Percentiles rank a stretch among this genome's conserved stretches.
These are phyloP conservation scores for thale cress (Arabidopsis thaliana) DNA, from an alignment of 345 rosid species.

Conservation along the genomic window DNA sequence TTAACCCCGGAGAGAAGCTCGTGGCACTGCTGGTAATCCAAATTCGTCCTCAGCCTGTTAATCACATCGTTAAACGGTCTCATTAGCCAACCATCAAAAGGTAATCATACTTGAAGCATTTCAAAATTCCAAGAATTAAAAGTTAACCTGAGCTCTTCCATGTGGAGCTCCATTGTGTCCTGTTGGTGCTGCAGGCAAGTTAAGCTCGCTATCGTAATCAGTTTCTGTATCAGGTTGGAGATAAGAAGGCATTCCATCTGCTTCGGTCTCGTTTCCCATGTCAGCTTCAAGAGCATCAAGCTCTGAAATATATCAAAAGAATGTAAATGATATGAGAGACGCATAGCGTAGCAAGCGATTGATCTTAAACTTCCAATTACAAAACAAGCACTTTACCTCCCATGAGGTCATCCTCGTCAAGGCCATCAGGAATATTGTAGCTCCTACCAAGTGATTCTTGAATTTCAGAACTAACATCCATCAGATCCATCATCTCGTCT, in stretches of 20 bases:
- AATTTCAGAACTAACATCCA: constrained; percentile 94
- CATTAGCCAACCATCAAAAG: constrained; percentile 15
- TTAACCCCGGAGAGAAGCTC: constrained; percentile 77
- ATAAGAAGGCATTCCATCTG: constrained; percentile 85
- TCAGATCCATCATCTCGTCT: constrained; percentile 99
- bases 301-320: constrained; percentile 53
- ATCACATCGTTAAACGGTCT: constrained; percentile 29
- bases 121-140: background rate
- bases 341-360: background rate
- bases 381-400: constrained; percentile 66
- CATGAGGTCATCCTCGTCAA: constrained; percentile 98
- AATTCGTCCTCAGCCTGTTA: constrained; percentile 85
- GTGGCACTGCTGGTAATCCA: constrained; percentile 89
- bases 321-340: background rate
- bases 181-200: constrained; percentile 79
- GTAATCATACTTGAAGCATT: background rate
- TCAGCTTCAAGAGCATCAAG: constrained; percentile 96
- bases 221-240: constrained; percentile 89
- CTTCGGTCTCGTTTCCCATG: constrained; percentile 90
- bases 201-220: constrained; percentile 71
- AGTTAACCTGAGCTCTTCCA: constrained; percentile 70
- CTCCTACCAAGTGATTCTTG: constrained; percentile 97
- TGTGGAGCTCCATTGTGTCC: constrained; percentile 61
- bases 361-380: background rate
- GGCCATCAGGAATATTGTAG: constrained; percentile 92